Evolutionary conservation across 176 grass and related monocot genomes (phyloP), one percentile per base, ranked within the genome.

Genomic region (Oryza punctata): DNA sequence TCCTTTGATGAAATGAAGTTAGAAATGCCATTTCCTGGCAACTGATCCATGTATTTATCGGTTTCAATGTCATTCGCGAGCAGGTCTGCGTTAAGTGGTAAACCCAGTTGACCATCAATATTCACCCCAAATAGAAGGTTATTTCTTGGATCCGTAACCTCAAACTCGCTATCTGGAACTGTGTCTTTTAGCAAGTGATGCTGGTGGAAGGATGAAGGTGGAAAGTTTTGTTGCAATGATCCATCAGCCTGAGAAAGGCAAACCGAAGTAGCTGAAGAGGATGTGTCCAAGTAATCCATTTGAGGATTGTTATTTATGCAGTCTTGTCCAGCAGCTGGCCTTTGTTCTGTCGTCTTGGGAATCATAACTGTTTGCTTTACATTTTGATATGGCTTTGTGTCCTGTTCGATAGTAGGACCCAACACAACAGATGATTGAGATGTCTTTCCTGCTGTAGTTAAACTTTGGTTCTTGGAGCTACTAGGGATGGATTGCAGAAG

Each of bases 171-270:
- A 63, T 85, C 87, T 67, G 87, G 92, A 78, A 76, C 64, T 29
- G 81, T 73, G 73, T 87, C 87, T 78, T 85, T 85, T 65, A 91
- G 78, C 44, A 83, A 45, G 18, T 78, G 84, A 67, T 84, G 84
- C 35, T 87, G 89, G 87, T 89, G 89, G 84, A 91, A 91, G 67
- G 89, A 94, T 72, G 87, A 85, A 70, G 87, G 45, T 35, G 78
- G 89, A 77, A 91, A 87, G 81, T 77, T 89, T 63, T 94, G 92
- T 76, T 82, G 92, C 78, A 91, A 82, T 57, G 87, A 76, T 82
- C 84, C 87, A 67, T 94, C 89, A 82, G 89, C 73, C 74, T 91
- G 92, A 76, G 92, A 94, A 76, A 94, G 87, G 75, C 92, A 91
- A 64, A 87, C 87, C 10, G 92, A 94, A 74, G 92, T 94, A 67